phyloP scores from a whole-genome alignment of 768 basidiomycete species.

The Pleurotus sapidus region DNA sequence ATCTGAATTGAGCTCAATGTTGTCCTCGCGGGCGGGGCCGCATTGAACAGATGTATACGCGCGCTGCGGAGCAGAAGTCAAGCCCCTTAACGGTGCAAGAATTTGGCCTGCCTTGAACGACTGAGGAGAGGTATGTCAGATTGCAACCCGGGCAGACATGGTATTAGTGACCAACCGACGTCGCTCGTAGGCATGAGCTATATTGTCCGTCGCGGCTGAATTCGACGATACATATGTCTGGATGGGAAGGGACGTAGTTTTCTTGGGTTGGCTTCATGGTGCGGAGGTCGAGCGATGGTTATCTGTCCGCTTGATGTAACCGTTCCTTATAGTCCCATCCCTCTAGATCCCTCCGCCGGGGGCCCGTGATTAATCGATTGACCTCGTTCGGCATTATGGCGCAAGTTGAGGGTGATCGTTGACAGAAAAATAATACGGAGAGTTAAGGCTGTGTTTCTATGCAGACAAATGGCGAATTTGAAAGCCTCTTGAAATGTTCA shows the following conservation, averaged over 20 bases:
- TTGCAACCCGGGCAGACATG: neutral
- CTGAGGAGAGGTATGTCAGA: constrained; percentile 18
- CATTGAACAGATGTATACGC: constrained; percentile 54
- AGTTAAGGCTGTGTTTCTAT: too few relatives aligned
- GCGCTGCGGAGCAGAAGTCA: constrained; percentile 28
- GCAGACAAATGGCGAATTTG: too few relatives aligned
- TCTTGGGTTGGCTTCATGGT: constrained; percentile 23
- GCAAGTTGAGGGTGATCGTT: too few relatives aligned
- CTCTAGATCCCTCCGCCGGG: neutral
- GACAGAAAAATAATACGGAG: too few relatives aligned
- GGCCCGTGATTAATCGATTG: neutral
- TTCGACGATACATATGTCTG: constrained; percentile 30
- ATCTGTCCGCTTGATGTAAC: neutral
- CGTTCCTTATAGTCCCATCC: neutral
- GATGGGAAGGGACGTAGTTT: constrained; percentile 30
- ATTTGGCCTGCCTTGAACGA: constrained; percentile 34
- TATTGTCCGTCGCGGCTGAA: constrained; percentile 30
- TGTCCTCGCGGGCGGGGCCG: constrained; percentile 40
- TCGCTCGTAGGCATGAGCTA: constrained; percentile 31
- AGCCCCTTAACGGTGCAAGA: constrained; percentile 27
- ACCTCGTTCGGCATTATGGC: too few relatives aligned
- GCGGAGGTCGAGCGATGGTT: neutral
- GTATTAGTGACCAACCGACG: constrained; percentile 21
- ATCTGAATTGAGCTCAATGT: constrained; percentile 59
- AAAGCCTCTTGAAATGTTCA: too few relatives aligned